Conservation (phyloP, 2,329 filamentous ascomycete genomes). For the Seiridium unicorne region DNA sequence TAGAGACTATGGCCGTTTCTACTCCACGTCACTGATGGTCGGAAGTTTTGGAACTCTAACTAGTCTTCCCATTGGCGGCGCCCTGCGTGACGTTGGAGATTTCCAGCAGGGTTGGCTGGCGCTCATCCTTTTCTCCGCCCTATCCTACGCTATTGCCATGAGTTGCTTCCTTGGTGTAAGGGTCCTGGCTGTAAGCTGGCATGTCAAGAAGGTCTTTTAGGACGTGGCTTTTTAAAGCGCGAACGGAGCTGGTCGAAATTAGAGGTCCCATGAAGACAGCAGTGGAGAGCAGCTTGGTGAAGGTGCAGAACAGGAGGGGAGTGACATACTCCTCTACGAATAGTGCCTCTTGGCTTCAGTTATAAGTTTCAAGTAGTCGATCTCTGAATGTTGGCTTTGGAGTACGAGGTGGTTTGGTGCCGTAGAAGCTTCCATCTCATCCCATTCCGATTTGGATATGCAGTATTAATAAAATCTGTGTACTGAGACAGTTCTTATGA, state of each 20-base stretch:
- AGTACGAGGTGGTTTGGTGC: not conserved
- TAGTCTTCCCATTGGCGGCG: conserved; percentile 44
- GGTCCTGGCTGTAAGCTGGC: conserved; percentile 24
- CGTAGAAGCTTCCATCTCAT: not conserved
- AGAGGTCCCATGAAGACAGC: too few relatives aligned
- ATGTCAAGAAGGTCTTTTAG: conserved; percentile 22
- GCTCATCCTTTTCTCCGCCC: conserved; percentile 23
- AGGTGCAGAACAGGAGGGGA: too few relatives aligned
- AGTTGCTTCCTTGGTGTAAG: conserved; percentile 25
- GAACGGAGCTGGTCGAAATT: not conserved
- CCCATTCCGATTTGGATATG: not conserved
- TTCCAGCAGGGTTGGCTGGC: conserved; percentile 21
- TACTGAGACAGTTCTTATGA: not conserved
- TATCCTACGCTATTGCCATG: conserved; percentile 25
- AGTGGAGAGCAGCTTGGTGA: too few relatives aligned
- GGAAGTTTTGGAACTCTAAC: conserved; percentile 67
- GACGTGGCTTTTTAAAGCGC: not conserved
- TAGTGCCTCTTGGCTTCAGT: too few relatives aligned
- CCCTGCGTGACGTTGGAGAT: conserved; percentile 19
- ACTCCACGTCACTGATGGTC: conserved; percentile 74
- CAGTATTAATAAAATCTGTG: not conserved
- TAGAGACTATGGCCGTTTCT: conserved; percentile 72
- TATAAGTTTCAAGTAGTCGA: not conserved
- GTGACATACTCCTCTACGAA: too few relatives aligned
- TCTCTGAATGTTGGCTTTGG: not conserved